A percentile compares a stretch with the other conserved stretches of the same genome.
These are phyloP conservation scores for Neopestalotiopsis rosae DNA, from an alignment of 2,329 filamentous ascomycete genomes.

Conservation along the genomic window DNA sequence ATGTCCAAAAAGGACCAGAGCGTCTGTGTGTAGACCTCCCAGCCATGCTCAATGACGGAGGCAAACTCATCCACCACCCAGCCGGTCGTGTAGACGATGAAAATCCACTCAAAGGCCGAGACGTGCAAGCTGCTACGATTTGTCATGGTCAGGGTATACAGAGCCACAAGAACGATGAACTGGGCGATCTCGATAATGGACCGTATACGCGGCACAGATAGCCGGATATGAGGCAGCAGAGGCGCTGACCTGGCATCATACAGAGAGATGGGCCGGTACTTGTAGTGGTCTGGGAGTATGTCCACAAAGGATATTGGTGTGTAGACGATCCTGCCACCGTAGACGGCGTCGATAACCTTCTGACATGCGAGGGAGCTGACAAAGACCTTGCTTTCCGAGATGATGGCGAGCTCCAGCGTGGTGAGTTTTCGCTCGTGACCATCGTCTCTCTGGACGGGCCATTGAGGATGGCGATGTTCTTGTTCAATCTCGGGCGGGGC, in stretches of 20 bases:
- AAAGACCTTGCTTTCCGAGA: conserved; percentile 73
- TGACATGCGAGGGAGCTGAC: conserved; percentile 70
- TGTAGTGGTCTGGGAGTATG: conserved; percentile 76
- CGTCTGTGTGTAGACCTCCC: conserved; percentile 75
- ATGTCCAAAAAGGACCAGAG: conserved; percentile 78
- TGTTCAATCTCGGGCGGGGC: conserved; percentile 64
- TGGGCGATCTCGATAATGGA: conserved; percentile 70
- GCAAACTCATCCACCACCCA: conserved; percentile 72
- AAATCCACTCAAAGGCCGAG: conserved; percentile 61
- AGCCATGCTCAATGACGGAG: conserved; percentile 68
- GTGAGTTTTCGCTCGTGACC: conserved; percentile 63
- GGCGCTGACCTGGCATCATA: conserved; percentile 72
- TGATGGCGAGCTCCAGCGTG: conserved; percentile 73
- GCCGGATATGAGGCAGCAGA: conserved; percentile 72
- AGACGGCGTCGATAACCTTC: conserved; percentile 73
- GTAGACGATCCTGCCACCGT: conserved; percentile 71
- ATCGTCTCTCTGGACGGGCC: conserved; percentile 43
- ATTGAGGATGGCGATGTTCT: conserved; percentile 47
- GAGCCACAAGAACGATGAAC: conserved; percentile 65
- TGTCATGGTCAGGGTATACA: conserved; percentile 70
- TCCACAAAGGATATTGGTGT: conserved; percentile 74
- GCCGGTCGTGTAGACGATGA: conserved; percentile 68
- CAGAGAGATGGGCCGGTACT: conserved; percentile 70
- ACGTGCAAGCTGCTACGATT: conserved; percentile 54
- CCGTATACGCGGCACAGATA: conserved; percentile 72